phyloP scores from a whole-genome alignment of 768 basidiomycete species.

The Tephrocybe sp. region DNA sequence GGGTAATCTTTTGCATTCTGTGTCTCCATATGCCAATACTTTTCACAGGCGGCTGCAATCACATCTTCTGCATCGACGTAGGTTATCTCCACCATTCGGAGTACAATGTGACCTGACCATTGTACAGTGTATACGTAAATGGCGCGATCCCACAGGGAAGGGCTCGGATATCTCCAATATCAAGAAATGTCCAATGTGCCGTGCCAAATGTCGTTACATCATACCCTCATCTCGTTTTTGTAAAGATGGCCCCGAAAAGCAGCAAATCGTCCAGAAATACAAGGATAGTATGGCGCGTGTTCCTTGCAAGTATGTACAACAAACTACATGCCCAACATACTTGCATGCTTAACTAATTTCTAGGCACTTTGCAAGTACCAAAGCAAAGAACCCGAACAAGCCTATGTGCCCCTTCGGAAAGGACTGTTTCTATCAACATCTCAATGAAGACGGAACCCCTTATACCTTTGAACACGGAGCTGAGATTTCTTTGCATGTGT shows the following conservation, averaged over 20 bases:
- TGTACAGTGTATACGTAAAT: conserved; percentile 71
- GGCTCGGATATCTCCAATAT: conserved; percentile 52
- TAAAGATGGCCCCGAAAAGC: conserved; percentile 54
- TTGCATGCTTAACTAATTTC: neutral
- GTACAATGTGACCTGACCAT: neutral
- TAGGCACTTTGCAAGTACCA: conserved; percentile 66
- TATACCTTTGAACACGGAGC: conserved; percentile 56
- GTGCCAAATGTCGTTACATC: conserved; percentile 63
- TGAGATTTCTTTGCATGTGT: conserved; percentile 52
- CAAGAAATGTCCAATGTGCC: conserved; percentile 82
- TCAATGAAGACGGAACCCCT: conserved; percentile 63
- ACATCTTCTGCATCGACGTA: conserved; percentile 76
- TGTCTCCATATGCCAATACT: neutral
- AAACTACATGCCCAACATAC: neutral
- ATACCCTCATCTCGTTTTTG: conserved; percentile 74
- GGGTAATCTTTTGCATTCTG: conserved; percentile 14
- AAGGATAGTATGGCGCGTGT: conserved; percentile 73
- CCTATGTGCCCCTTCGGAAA: conserved; percentile 77
- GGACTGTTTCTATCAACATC: conserved; percentile 82
- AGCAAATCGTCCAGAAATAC: conserved; percentile 51
- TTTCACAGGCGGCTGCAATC: conserved; percentile 63
- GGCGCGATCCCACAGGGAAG: conserved; percentile 66
- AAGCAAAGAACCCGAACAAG: conserved; percentile 31
- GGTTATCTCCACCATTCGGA: conserved; percentile 16
- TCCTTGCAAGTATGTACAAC: conserved; percentile 57